Base-by-base conservation (phyloP, 1,284 basidiomycete genomes). In the Trichosporon faecale region DNA sequence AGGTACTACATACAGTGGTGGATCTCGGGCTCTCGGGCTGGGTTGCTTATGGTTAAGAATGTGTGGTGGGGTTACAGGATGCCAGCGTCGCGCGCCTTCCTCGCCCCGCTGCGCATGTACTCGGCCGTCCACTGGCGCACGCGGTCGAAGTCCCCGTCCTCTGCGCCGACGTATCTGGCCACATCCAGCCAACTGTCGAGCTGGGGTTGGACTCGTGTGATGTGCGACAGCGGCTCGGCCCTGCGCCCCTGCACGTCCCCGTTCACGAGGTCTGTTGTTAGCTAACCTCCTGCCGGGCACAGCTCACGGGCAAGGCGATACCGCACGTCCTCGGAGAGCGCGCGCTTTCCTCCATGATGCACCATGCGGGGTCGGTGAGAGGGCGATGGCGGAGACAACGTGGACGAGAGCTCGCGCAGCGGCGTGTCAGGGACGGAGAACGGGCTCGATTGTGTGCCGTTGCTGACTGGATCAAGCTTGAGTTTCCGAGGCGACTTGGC, bases 221-320 rank as follows among this genome's bases (percentile, higher is more conserved):
- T 68, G 27, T 72, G 71, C 33, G 37, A 33, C 1, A 52, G n/a
- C 21, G 23, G 37, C 7, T 35, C n/a, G 6, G 31, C 40, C 52
- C 11, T 37, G 16, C 27, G 3, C 9, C 11, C 35, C 4, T 14
- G 31, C 9, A 21, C 65, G 6, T 33, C 25, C 31, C 69, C 69
- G 29, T 61, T 18, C 21, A 70, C 27, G 16, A 70, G 52, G 9
- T 44, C 69, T 70, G 66, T 12, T 21, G 66, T 70, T n/a, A 70
- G 69, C 61, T 55, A 12, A 5, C n/a, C n/a, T n/a, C 12, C n/a
- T 23, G 29, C 0, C n/a, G 3, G 37, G 46, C 12, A 21, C 27
- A 25, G 49, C 70, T 65, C 27, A 72, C 70, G 35, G 16, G 68
- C 67, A 27, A 72, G 63, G 25, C 66, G 66, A 7, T 35, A 64